A percentile compares a stretch with the other conserved stretches of the same genome.
These are phyloP conservation scores for Candida insectorum DNA, from an alignment of 805 yeast genomes.

Conservation along the genomic window DNA sequence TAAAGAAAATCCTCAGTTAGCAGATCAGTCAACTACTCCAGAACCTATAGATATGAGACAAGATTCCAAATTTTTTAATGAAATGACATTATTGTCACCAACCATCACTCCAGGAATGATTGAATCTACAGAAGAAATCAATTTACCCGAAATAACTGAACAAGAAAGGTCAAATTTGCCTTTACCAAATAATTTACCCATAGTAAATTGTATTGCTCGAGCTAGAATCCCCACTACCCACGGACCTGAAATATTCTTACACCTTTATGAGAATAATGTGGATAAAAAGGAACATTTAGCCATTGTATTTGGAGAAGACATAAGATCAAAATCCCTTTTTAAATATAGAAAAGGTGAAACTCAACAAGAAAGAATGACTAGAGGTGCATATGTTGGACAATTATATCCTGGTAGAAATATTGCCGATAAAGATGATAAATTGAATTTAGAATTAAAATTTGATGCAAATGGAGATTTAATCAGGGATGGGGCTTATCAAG, in stretches of 20 bases:
- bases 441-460: constrained; percentile 25
- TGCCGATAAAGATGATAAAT: constrained; percentile 56
- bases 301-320: constrained; percentile 91
- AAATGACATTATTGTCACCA: constrained; percentile 23
- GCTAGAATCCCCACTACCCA: constrained; percentile 96
- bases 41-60: background rate
- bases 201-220: constrained; percentile 83
- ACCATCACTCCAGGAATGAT: constrained; percentile 16
- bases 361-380: constrained; percentile 92
- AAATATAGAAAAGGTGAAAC: constrained; percentile 63
- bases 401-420: constrained; percentile 78
- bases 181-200: constrained; percentile 60
- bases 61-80: constrained; percentile 12
- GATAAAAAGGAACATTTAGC: constrained; percentile 96
- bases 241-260: constrained; percentile 92
- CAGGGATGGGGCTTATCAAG: constrained; percentile 28
- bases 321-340: constrained; percentile 74
- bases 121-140: constrained; percentile 3
- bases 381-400: constrained; percentile 95
- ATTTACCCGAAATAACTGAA: constrained; percentile 16
- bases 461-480: constrained; percentile 28
- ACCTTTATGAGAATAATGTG: constrained; percentile 77
- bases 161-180: constrained; percentile 29
- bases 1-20: background rate
- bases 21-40: background rate